These are phyloP conservation scores for Talaromyces sp. DNA, from an alignment of 2,329 filamentous ascomycete genomes.

Conservation along the genomic window DNA sequence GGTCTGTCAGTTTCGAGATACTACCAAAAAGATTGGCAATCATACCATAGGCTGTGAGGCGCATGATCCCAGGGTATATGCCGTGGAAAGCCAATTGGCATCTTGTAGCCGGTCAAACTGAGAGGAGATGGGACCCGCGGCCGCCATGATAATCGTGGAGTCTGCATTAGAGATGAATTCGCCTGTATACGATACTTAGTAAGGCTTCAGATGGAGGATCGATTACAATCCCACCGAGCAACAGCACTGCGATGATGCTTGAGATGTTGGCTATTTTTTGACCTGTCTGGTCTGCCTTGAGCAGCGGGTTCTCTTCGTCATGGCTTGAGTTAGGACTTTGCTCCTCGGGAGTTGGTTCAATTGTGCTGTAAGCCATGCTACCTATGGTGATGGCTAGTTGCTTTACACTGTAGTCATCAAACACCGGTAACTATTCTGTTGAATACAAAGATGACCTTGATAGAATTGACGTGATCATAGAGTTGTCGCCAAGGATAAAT, in stretches of 20 bases:
- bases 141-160: conserved; percentile 60
- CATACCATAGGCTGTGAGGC: conserved; percentile 51
- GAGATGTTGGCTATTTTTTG: conserved; percentile 16
- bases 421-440: too few relatives aligned
- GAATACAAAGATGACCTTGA: too few relatives aligned
- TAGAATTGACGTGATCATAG: too few relatives aligned
- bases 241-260: conserved; percentile 25
- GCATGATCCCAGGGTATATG: conserved; percentile 48
- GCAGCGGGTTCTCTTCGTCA: conserved; percentile 5
- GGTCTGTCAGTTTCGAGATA: conserved; percentile 11
- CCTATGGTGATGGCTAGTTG: not conserved
- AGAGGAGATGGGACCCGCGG: conserved; percentile 58
- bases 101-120: conserved; percentile 54
- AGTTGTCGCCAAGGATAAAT: too few relatives aligned
- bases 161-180: conserved; percentile 65
- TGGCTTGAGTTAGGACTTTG: not conserved
- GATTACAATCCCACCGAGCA: conserved; percentile 22
- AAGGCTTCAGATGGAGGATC: not conserved
- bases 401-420: too few relatives aligned
- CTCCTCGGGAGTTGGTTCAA: not conserved
- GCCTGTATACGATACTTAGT: conserved; percentile 30
- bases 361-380: not conserved
- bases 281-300: not conserved
- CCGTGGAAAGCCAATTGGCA: conserved; percentile 55
- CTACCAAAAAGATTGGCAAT: not conserved